Evolutionary conservation across 345 rosid species (phyloP), one percentile per base, ranked within the genome.

Genomic region (Corchorus olitorius): DNA sequence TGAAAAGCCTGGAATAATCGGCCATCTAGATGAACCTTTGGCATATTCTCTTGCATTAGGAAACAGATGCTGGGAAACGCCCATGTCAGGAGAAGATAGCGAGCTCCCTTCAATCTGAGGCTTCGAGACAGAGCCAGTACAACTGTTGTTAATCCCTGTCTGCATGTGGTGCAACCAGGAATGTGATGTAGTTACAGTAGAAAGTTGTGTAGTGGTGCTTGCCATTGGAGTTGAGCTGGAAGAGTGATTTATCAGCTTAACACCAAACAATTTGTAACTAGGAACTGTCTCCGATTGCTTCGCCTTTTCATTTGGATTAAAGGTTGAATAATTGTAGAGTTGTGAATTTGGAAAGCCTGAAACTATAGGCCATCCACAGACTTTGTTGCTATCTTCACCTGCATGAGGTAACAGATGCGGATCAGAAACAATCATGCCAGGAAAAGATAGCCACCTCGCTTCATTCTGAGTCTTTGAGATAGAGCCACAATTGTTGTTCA

Each of bases 241-340:
- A 60, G 83, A 76, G 73, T 80, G 83, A 78, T 85, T 88, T 62
- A 84, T 91, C 70, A 94, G 84, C 55, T 92, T 93, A 72, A 94
- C 79, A 60, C 98, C 98, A 76, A 94, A 94, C 80, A 94, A 84
- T 62, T 97, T 82, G 79, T 82, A 94, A 45, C 81, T 82, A 41
- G 81, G 7, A 17, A 82, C 69, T 39, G 70, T 82, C 87, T 88
- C 94, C 0, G 75, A 79, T 77, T 87, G 88, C 83, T 82, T 90
- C 73, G 81, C 85, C n/a, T 75, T 83, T 53, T 84, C 87, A 72
- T 45, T 69, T 62, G 79, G 82, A 72, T 81, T 87, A 75, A 79
- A 79, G 76, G 80, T 41, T 20, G 66, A 65, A 20, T 89, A 87
- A 79, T 71, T 74, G 67, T 84, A 84, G 67, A 72, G 50, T 74